Evolutionary conservation across 2,329 filamentous ascomycete species (phyloP).

Genomic region (Thelonectria discophora): DNA sequence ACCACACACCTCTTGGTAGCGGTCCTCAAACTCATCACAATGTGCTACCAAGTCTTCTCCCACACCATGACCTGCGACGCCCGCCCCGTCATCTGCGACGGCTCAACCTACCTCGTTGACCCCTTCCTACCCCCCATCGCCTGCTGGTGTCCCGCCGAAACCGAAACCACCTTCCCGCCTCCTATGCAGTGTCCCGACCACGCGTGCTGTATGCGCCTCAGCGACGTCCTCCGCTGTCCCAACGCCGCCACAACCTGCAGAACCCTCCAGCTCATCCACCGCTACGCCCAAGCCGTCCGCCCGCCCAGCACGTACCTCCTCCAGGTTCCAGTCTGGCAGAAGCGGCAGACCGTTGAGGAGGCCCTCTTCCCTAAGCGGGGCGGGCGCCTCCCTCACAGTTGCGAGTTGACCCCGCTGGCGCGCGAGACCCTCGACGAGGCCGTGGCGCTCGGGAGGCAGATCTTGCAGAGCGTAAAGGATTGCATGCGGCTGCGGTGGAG

Average conservation of each 20-base stretch:
- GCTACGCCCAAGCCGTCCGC: slow-evolving; percentile 26
- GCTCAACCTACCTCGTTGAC: slow-evolving; percentile 33
- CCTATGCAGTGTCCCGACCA: slow-evolving; percentile 38
- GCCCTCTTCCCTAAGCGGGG: not conserved
- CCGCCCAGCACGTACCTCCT: not conserved
- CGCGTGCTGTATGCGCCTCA: slow-evolving; percentile 40
- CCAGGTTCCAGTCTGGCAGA: not conserved
- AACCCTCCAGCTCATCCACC: slow-evolving; percentile 24
- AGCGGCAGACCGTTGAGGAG: not conserved
- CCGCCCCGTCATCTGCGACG: slow-evolving; percentile 41
- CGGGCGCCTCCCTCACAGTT: too few relatives aligned
- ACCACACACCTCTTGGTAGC: too few relatives aligned
- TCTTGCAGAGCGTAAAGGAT: too few relatives aligned
- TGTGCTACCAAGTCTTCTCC: slow-evolving; percentile 40
- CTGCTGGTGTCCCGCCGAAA: slow-evolving; percentile 31
- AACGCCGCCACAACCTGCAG: slow-evolving; percentile 18
- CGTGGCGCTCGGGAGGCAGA: too few relatives aligned
- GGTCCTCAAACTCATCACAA: slow-evolving; percentile 3
- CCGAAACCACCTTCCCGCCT: not conserved
- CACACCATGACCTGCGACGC: slow-evolving; percentile 44
- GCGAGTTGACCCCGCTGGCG: not conserved
- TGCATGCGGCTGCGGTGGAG: not conserved
- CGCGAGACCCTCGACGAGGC: too few relatives aligned
- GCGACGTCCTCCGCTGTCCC: slow-evolving; percentile 30
- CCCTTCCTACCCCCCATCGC: slow-evolving; percentile 32